Evolutionary conservation across 495 filamentous ascomycete species (phyloP), one percentile per base, ranked within the genome.

Genomic region (Penicillium roqueforti): DNA sequence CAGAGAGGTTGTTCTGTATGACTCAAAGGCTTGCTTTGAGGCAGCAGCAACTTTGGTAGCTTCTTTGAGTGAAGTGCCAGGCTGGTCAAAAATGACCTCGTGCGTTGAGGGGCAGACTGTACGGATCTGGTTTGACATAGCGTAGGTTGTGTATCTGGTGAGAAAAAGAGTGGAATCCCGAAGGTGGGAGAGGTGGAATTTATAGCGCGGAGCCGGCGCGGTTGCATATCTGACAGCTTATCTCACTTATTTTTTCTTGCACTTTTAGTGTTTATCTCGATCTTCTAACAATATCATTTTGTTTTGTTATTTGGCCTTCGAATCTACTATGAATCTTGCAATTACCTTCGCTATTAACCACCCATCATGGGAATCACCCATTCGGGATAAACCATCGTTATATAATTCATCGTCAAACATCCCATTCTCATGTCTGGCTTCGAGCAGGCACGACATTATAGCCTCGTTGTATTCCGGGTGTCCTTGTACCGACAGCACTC

Each of bases 71-170:
- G 84, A 80, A 51, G 88, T 75, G 57, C 88, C 90, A 57, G 85
- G 82, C 58, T 92, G 83, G n/a, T 84, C 87, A 59, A 92, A 73
- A 63, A 96, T 83, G 40, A 89, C 80, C 61, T 90, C 80, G 67
- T 89, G 87, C 38, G 91, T 96, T 37, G 83, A 84, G 38, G 92
- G 92, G 9, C 89, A 95, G 66, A 97, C 87, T 43, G 92, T 96
- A 13, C 85, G 91, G 59, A 97, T 85, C 77, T 93, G 88, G 56
- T 84, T 78, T 51, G 87, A 80, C 89, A 93, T 95, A 55, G 52
- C 78, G 70, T 55, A 10, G 4, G 34, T 32, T 19, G 4, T 16
- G 22, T 38, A 13, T 4, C 10, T 32, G 3, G 2, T 8, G 14
- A 14, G 19, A 19, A 7, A 40, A 32, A 18, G 16, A 19, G 20